Conservation (phyloP, 768 basidiomycete species). For the Lentinula boryana region DNA sequence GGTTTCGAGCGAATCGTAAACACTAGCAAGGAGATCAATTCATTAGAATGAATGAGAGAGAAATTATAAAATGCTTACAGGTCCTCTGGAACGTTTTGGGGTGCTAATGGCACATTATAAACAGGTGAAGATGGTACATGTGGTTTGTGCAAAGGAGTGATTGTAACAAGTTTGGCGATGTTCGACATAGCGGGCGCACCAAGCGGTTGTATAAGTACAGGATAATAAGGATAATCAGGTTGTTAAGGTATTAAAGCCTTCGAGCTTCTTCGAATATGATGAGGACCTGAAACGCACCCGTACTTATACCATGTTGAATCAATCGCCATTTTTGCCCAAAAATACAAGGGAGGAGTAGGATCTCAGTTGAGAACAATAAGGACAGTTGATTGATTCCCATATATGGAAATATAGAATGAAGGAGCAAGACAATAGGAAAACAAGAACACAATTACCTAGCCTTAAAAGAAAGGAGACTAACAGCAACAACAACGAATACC, state of each 20-base stretch:
- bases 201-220: too few species aligned
- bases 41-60: neutral
- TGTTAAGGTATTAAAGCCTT: neutral
- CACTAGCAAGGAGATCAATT: neutral
- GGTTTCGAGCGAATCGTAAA: neutral
- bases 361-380: neutral
- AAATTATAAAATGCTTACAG: neutral
- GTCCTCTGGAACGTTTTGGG: neutral
- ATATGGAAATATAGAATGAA: neutral
- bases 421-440: neutral
- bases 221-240: neutral
- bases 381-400: neutral
- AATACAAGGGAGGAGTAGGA: neutral
- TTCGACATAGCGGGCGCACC: neutral
- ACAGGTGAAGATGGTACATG: neutral
- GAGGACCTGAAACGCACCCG: neutral
- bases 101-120: neutral
- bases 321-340: neutral
- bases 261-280: neutral
- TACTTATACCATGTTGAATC: neutral
- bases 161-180: neutral
- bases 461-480: too few species aligned
- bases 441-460: neutral
- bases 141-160: constrained; percentile 3
- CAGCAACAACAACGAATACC: neutral